Evolutionary conservation across 257 asterid species (phyloP).

Genomic region (Nyctanthes arbortristis): DNA sequence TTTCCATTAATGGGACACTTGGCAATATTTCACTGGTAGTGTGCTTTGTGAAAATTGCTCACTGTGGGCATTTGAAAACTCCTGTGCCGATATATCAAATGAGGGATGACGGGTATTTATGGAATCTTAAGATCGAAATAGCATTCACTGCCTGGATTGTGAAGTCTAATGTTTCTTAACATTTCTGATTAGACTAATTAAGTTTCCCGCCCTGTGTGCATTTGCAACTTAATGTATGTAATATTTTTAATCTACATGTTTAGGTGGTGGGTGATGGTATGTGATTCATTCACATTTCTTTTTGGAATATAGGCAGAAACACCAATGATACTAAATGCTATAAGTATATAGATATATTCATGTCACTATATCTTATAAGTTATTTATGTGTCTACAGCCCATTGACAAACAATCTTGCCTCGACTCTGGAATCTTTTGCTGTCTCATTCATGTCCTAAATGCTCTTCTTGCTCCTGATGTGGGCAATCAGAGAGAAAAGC

Average conservation of each 20-base stretch:
- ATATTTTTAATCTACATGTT: slow-evolving; percentile 3
- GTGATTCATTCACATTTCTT: neutral
- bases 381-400: slow-evolving; percentile 58
- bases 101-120: neutral
- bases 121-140: slow-evolving; percentile 5
- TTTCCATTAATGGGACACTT: too few species aligned
- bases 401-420: slow-evolving; percentile 93
- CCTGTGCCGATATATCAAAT: neutral
- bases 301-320: neutral
- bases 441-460: slow-evolving; percentile 85
- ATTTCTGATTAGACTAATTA: slow-evolving; percentile 9
- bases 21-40: too few species aligned
- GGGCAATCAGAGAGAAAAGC: slow-evolving; percentile 42
- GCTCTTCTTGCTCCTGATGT: slow-evolving; percentile 81
- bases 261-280: neutral
- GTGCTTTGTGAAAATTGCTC: too few species aligned
- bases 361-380: slow-evolving; percentile 23
- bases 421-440: slow-evolving; percentile 96
- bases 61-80: too few species aligned
- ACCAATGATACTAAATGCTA: slow-evolving; percentile 2
- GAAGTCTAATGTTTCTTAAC: slow-evolving; percentile 2
- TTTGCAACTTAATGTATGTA: neutral
- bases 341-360: slow-evolving; percentile 9
- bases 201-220: slow-evolving; percentile 1
- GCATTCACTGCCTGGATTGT: slow-evolving; percentile 14